These are phyloP conservation scores for Protomyces macrosporus DNA, from an alignment of 1,139 yeast species.

Conservation along the genomic window DNA sequence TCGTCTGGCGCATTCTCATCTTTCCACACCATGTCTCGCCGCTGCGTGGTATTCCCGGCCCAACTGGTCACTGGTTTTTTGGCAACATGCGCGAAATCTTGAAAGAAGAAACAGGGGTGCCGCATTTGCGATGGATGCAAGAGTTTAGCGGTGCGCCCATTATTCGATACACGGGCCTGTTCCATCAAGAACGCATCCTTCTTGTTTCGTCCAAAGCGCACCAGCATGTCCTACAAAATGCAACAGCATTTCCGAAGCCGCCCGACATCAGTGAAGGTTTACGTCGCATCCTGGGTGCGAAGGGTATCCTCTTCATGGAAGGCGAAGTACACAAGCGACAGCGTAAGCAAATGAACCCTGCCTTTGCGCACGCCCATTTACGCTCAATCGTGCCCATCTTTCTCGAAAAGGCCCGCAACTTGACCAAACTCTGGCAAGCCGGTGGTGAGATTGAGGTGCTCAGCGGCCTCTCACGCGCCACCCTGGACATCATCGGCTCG, in stretches of 20 bases:
- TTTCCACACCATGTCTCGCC: slow-evolving; percentile 28
- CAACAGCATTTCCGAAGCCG: slow-evolving; percentile 30
- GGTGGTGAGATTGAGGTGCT: slow-evolving; percentile 21
- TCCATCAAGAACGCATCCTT: slow-evolving; percentile 26
- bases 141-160: slow-evolving; percentile 25
- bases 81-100: slow-evolving; percentile 26
- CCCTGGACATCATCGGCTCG: slow-evolving; percentile 30
- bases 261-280: slow-evolving; percentile 7
- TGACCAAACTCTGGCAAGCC: slow-evolving; percentile 20
- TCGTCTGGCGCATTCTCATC: slow-evolving; percentile 25
- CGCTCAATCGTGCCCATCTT: slow-evolving; percentile 29
- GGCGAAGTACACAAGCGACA: slow-evolving; percentile 30
- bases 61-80: slow-evolving; percentile 29
- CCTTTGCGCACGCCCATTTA: slow-evolving; percentile 29
- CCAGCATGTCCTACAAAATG: slow-evolving; percentile 28
- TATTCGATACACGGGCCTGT: slow-evolving; percentile 27
- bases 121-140: slow-evolving; percentile 27
- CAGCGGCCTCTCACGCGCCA: slow-evolving; percentile 26
- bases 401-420: slow-evolving; percentile 27
- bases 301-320: slow-evolving; percentile 30
- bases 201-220: slow-evolving; percentile 23
- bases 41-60: slow-evolving; percentile 25
- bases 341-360: slow-evolving; percentile 29
- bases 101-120: slow-evolving; percentile 18
- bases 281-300: slow-evolving; percentile 28